Percentiles rank a stretch among this genome's conserved stretches.
Evolutionary conservation across 169 alveolate genomes (phyloP).

Genomic region (Sarcocystis neurona): DNA sequence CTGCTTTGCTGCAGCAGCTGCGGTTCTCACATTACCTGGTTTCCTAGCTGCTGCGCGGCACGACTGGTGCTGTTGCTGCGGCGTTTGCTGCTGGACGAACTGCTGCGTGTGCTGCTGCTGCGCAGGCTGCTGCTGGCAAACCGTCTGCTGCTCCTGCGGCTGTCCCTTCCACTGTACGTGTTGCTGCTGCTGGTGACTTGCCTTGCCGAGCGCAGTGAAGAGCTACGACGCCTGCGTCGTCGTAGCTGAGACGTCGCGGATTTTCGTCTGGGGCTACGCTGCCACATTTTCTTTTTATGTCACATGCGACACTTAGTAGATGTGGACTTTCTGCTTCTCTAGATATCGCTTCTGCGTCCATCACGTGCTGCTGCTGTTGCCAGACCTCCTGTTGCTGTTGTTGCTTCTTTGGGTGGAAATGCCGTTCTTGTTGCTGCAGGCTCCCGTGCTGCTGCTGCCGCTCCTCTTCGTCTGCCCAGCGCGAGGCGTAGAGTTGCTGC

Average conservation of each 20-base stretch:
- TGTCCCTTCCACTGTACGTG: too few species aligned
- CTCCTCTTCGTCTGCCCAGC: too few species aligned
- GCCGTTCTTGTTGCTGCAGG: background rate
- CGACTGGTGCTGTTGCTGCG: too few species aligned
- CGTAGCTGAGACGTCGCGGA: conserved; percentile 7
- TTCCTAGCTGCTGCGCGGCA: too few species aligned
- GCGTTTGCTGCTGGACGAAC: too few species aligned
- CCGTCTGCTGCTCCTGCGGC: too few species aligned
- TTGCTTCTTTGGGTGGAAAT: background rate
- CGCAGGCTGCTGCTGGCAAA: too few species aligned
- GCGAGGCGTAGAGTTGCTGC: background rate
- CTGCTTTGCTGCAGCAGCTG: too few species aligned
- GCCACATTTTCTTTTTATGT: conserved; percentile 10
- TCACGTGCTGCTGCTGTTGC: too few species aligned
- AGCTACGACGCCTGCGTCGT: conserved; percentile 2
- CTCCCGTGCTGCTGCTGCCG: background rate
- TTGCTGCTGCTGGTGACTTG: background rate
- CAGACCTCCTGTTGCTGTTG: too few species aligned
- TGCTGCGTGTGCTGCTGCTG: too few species aligned
- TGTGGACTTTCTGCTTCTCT: conserved; percentile 10
- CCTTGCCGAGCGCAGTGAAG: conserved; percentile 22
- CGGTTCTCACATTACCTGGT: too few species aligned
- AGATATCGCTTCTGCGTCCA: background rate
- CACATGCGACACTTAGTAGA: conserved; percentile 23
- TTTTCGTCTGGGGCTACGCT: background rate